These are phyloP conservation scores for Neurospora crassa DNA, from an alignment of 2,329 filamentous ascomycete genomes.

Conservation along the genomic window DNA sequence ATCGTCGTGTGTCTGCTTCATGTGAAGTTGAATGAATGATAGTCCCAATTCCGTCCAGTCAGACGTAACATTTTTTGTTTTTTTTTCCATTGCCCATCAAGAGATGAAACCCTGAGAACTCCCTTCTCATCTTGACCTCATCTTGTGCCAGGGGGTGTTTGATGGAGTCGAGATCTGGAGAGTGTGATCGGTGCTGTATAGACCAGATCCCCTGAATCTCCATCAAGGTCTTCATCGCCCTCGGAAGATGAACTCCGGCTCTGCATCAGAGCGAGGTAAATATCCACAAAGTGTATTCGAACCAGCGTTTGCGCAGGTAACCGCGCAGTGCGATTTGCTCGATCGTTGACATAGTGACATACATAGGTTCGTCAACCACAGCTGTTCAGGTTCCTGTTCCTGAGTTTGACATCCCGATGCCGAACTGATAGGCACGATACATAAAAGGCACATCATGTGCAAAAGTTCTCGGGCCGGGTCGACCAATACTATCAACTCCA, in stretches of 20 bases:
- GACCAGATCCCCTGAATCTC: no score
- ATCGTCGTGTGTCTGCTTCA: neutral
- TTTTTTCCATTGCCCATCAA: neutral
- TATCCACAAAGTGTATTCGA: neutral
- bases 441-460: neutral
- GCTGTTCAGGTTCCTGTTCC: neutral
- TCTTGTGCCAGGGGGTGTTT: no score
- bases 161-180: no score
- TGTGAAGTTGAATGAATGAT: neutral
- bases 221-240: no score
- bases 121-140: no score
- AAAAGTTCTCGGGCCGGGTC: neutral
- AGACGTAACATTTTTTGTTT: neutral
- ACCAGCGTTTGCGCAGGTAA: neutral
- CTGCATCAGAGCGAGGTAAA: no score
- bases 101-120: no score
- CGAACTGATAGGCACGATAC: neutral
- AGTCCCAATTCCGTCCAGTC: neutral
- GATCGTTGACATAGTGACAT: neutral
- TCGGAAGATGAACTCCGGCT: no score
- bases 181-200: no score
- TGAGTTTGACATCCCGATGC: neutral
- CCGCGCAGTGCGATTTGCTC: neutral
- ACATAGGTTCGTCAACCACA: neutral
- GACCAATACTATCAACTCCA: conserved; percentile 1